Evolutionary conservation across 2,329 filamentous ascomycete species (phyloP).

Genomic region (Monosporascus sp.): DNA sequence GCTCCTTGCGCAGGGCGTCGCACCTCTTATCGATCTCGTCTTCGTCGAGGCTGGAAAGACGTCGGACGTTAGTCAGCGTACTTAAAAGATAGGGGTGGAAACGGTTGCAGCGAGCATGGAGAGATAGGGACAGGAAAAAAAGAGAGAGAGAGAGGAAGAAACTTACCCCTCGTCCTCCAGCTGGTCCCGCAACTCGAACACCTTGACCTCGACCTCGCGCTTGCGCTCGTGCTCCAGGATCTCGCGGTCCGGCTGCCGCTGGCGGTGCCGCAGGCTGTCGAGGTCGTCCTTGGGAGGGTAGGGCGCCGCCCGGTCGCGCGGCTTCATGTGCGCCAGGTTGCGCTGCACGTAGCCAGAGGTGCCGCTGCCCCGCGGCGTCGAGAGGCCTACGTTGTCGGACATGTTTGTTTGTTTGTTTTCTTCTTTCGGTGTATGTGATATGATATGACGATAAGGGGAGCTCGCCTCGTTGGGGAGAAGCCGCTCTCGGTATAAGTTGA

Average conservation of each 20-base stretch:
- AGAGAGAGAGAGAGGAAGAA: not conserved
- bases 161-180: constrained; percentile 83
- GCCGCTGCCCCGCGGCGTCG: constrained; percentile 87
- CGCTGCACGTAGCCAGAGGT: constrained; percentile 97
- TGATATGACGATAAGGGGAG: no score
- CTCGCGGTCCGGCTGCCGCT: constrained; percentile 80
- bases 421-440: not conserved
- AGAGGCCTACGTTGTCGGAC: constrained; percentile 96
- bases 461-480: no score
- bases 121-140: not conserved
- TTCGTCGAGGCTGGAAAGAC: constrained; percentile 60
- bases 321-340: constrained; percentile 83
- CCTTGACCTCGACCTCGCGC: constrained; percentile 85
- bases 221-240: constrained; percentile 94
- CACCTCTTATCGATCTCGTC: constrained; percentile 83
- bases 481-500: no score
- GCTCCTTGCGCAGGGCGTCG: constrained; percentile 57
- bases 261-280: constrained; percentile 65
- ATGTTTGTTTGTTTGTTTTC: constrained; percentile 41
- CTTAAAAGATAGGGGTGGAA: no score
- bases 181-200: constrained; percentile 82
- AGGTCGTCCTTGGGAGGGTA: constrained; percentile 62
- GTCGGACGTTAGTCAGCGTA: constrained; percentile 6
- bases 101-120: no score
- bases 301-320: constrained; percentile 73